phyloP scores from a whole-genome alignment of 2,329 filamentous ascomycete genomes.

The Rutstroemia sp. region DNA sequence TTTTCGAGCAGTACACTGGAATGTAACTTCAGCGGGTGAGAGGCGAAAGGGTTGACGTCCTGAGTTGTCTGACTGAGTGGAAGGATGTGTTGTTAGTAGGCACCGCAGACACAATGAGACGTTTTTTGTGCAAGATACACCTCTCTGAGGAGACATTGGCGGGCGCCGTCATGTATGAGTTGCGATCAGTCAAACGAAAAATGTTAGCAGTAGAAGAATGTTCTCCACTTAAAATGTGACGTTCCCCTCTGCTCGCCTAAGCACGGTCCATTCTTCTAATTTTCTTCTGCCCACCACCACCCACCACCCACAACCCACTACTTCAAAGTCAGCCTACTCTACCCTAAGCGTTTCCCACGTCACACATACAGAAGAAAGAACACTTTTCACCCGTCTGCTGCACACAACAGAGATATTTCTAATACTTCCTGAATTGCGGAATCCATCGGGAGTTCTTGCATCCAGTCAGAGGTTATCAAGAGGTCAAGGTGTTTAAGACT shows the following conservation, averaged over 20 bases:
- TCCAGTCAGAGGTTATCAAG: neutral
- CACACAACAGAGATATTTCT: constrained; percentile 1
- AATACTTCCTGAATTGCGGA: constrained; percentile 7
- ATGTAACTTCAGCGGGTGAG: too few species aligned
- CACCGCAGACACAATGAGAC: too few species aligned
- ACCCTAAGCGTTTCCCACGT: constrained; percentile 1
- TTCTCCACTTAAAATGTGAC: neutral
- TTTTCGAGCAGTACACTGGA: too few species aligned
- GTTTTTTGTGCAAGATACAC: too few species aligned
- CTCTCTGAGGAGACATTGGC: too few species aligned
- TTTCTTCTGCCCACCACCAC: neutral
- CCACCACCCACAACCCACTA: neutral
- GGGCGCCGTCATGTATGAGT: too few species aligned
- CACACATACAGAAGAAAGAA: constrained; percentile 1
- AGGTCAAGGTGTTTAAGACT: neutral
- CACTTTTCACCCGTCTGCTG: neutral
- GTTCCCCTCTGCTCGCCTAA: neutral
- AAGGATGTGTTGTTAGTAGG: too few species aligned
- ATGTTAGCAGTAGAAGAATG: too few species aligned
- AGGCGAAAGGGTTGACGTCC: too few species aligned
- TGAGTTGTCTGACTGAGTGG: too few species aligned
- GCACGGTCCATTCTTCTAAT: neutral
- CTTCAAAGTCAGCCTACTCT: neutral
- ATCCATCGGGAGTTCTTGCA: neutral
- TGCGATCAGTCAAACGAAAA: neutral